A percentile compares a stretch with the other conserved stretches of the same genome.
Conservation (phyloP, 768 basidiomycete genomes). For the Tylopilus felleus region DNA sequence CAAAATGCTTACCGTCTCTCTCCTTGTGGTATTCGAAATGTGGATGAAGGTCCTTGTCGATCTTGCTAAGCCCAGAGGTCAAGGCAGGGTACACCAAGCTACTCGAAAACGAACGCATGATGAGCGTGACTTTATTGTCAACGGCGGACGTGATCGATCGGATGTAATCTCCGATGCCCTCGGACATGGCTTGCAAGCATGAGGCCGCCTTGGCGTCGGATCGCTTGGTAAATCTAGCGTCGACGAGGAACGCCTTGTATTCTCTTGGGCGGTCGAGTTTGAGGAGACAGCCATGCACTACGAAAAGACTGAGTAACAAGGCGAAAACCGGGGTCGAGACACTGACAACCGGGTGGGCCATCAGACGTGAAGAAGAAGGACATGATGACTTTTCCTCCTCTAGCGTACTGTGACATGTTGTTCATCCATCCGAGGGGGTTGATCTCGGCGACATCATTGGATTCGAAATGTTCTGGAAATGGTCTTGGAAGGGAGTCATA, state of each 20-base stretch:
- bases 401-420: constrained; percentile 45
- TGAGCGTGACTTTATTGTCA: constrained; percentile 45
- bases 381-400: constrained; percentile 44
- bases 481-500: constrained; percentile 66
- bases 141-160: constrained; percentile 41
- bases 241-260: constrained; percentile 57
- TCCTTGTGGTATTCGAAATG: constrained; percentile 42
- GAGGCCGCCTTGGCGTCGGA: constrained; percentile 69
- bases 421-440: constrained; percentile 57
- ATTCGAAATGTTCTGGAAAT: constrained; percentile 51
- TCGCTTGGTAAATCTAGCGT: constrained; percentile 57
- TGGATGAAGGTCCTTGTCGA: constrained; percentile 37
- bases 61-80: constrained; percentile 42
- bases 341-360: constrained; percentile 44
- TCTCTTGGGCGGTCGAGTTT: constrained; percentile 52
- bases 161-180: constrained; percentile 57
- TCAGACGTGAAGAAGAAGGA: constrained; percentile 46
- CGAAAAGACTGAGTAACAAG: constrained; percentile 3
- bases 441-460: constrained; percentile 46
- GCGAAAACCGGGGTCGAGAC: background rate
- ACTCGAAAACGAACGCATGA: constrained; percentile 43
- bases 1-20: constrained; percentile 44
- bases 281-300: constrained; percentile 63
- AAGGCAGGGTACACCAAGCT: constrained; percentile 46
- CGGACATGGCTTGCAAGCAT: constrained; percentile 60